These are phyloP conservation scores for Papilionanthe hybrid DNA, from an alignment of 116 monocot species.

Conservation along the genomic window DNA sequence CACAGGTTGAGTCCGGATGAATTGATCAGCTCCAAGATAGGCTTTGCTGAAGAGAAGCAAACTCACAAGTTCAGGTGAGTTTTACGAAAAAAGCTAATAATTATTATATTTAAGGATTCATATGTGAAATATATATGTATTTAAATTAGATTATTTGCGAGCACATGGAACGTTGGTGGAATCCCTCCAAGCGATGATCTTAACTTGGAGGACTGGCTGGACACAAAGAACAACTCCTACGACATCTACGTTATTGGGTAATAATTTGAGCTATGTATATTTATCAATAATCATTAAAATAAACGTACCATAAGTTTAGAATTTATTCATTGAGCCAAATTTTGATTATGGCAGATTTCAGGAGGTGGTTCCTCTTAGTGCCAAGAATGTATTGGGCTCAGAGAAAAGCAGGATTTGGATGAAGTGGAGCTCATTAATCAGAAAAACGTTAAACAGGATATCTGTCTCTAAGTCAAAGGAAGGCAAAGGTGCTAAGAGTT, in stretches of 20 bases:
- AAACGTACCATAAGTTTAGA: neutral
- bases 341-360: slow-evolving; percentile 47
- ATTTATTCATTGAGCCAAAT: neutral
- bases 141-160: slow-evolving; percentile 37
- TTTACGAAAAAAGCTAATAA: too few relatives aligned
- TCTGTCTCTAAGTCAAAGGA: too few relatives aligned
- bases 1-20: neutral
- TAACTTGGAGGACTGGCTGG: slow-evolving; percentile 50
- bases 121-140: neutral
- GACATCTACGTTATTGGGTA: slow-evolving; percentile 53
- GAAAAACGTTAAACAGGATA: slow-evolving; percentile 44
- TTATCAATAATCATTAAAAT: too few relatives aligned
- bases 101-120: neutral
- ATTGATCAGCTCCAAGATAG: neutral
- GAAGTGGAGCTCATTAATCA: slow-evolving; percentile 67
- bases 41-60: neutral
- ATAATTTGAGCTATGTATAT: neutral
- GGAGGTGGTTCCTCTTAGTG: slow-evolving; percentile 69
- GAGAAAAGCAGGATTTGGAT: slow-evolving; percentile 28
- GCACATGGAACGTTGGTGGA: slow-evolving; percentile 53
- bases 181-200: slow-evolving; percentile 33
- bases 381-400: slow-evolving; percentile 54
- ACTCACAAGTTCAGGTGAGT: slow-evolving; percentile 36
- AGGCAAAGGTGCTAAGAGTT: slow-evolving; percentile 2
- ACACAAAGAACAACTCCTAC: slow-evolving; percentile 28